Conservation (phyloP, 2,329 filamentous ascomycete species). For the Hypoxylon sp. region DNA sequence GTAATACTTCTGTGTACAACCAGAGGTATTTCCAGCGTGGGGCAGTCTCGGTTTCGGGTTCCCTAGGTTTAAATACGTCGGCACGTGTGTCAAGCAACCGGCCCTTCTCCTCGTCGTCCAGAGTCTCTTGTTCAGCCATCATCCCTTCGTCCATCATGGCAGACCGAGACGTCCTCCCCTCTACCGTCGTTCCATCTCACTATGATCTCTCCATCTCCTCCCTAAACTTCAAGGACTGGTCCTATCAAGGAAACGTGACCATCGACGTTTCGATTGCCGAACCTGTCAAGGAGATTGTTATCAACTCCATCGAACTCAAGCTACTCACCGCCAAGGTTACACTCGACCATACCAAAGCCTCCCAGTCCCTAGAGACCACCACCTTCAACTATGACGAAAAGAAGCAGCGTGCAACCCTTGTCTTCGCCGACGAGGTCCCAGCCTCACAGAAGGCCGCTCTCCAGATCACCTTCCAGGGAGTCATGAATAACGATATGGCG, state of each 20-base stretch:
- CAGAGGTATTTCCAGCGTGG: slow-evolving; percentile 16
- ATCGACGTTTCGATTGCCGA: slow-evolving; percentile 82
- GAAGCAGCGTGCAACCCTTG: slow-evolving; percentile 85
- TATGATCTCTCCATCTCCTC: slow-evolving; percentile 87
- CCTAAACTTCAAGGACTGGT: slow-evolving; percentile 80
- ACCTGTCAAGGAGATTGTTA: slow-evolving; percentile 80
- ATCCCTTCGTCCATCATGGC: slow-evolving; percentile 62
- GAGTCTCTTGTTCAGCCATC: slow-evolving; percentile 50
- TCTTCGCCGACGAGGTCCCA: slow-evolving; percentile 80
- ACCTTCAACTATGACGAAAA: slow-evolving; percentile 85
- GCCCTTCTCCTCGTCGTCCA: slow-evolving; percentile 50
- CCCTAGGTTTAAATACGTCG: slow-evolving; percentile 25
- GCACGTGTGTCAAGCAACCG: slow-evolving; percentile 23
- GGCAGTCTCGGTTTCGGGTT: neutral
- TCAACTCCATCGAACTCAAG: slow-evolving; percentile 90
- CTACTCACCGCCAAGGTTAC: slow-evolving; percentile 76
- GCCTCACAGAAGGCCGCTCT: slow-evolving; percentile 76
- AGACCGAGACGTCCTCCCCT: slow-evolving; percentile 74
- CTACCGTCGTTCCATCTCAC: slow-evolving; percentile 82
- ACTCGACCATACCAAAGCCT: slow-evolving; percentile 70
- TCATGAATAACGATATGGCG: slow-evolving; percentile 91
- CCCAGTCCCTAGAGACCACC: slow-evolving; percentile 71
- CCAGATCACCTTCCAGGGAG: slow-evolving; percentile 81
- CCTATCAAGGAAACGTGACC: slow-evolving; percentile 84
- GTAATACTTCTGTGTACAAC: slow-evolving; percentile 10